Base-by-base conservation (phyloP, 495 filamentous ascomycete species). In the Paragyromitra xinjiangensis region DNA sequence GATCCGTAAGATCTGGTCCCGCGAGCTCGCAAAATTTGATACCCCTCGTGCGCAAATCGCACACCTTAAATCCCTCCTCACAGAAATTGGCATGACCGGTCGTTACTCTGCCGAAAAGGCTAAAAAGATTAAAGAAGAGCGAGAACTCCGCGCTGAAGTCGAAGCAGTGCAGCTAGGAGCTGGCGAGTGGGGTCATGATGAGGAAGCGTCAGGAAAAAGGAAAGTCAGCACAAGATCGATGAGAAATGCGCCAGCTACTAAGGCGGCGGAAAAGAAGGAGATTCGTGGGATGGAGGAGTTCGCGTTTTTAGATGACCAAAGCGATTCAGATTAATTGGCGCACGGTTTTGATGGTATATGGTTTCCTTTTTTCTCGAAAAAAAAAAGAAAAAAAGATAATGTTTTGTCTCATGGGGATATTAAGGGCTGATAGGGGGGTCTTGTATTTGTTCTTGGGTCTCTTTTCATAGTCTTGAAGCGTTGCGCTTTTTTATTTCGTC, bases 1-100 rank as follows among this genome's bases (percentile, higher is more conserved):
- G 22, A 90, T 99, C 61, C 92, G 93, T 42, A 98, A 98, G 82
- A 88, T 98, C 77, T 99, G 96, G 95, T 86, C 86, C 48, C 89
- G 90, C 69, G 93, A 97, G 84, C 87, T 99, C 64, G 87, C 87
- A 71, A 91, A 92, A 75, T 92, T 89, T 81, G 91, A 90, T 58
- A 93, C 91, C 34, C 82, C 88, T 14, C 92, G 91, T 78, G 92
- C 88, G 8, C 98, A 97, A 85, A 94, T 98, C 71, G 85, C 85
- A 69, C 93, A 97, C 83, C 88, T 98, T 14, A 93, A 89, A 80
- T 83, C 83, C 3, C 90, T 96, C 88, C 87, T 99, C 42, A 86
- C 86, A 29, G 92, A 95, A 7, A 86, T 89, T 29, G 96, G 95
- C 3, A 97, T 99, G 92, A 89, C 88, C 6, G 95, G 95, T 0